Base-by-base conservation (phyloP, 2,329 filamentous ascomycete genomes). In the Gremmenia infestans region DNA sequence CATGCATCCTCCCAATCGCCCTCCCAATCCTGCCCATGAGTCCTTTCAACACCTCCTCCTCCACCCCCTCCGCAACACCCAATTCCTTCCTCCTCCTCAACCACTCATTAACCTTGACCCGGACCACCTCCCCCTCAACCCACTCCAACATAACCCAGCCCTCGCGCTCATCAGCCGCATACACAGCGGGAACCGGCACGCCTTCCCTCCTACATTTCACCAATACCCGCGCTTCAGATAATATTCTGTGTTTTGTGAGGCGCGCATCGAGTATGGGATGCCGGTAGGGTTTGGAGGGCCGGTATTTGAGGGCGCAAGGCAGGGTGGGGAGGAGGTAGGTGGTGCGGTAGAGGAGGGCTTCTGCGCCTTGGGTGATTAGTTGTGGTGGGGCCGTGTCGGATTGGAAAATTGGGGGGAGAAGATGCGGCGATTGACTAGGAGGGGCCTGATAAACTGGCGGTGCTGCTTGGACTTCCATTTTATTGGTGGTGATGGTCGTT, bases 311-410 rank as follows among this genome's bases (percentile, higher is more conserved):
- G 0, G 93, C 90, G 69, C 86, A 88, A 14, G 87, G 82, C 9
- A 82, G 77, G 55, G 78, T 71, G 40, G 88, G 81, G 1, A 80
- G 71, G 53, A 97, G 85, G 74, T 90, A 95, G 54, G 83, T 86
- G 17, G 90, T 93, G 72, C 85, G 87, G 82, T 95, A 97, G 69
- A 99, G 83, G 62, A 93, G 90, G 58, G 90, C 92, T 82, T 99
- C 94, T 70, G 94, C 94, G 74, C 94, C 94, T 79, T 97, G 94
- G 55, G 90, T 87, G 65, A 97, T 83, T 68, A 96, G 88, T 49
- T 70, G 72, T 60, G 90, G 84, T 49, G 81, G 73, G 64, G 77
- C 72, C 40, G 82, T 76, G 59, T 75, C 83, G 76, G 56, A 78
- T 77, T 53, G 49, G 54, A 67, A 64, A 47, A 64, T 65, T 53